Conservation (phyloP, 1,284 basidiomycete species). For the Entoloma clypeatum region DNA sequence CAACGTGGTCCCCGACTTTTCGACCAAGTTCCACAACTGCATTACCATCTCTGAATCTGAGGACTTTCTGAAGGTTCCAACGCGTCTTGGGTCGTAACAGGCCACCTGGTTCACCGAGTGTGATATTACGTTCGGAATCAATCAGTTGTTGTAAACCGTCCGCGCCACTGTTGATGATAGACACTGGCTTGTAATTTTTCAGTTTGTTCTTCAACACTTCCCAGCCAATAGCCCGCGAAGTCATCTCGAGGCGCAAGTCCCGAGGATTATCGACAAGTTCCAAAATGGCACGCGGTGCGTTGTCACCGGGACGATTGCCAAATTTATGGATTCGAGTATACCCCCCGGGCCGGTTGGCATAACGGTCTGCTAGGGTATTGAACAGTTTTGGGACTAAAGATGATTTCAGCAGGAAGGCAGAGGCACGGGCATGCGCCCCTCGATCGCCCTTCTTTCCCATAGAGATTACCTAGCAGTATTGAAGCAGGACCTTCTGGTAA, state of each 20-base stretch:
- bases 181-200: conserved; percentile 38
- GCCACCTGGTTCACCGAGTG: conserved; percentile 33
- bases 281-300: conserved; percentile 89
- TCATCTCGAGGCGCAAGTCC: conserved; percentile 85
- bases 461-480: conserved; percentile 69
- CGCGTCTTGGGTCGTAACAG: conserved; percentile 57
- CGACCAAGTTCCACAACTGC: conserved; percentile 40
- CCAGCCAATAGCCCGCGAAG: conserved; percentile 79
- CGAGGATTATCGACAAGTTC: conserved; percentile 93
- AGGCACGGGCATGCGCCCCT: conserved; percentile 60
- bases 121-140: conserved; percentile 41
- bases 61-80: conserved; percentile 67
- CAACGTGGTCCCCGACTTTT: conserved; percentile 48
- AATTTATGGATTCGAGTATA: conserved; percentile 94
- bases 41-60: conserved; percentile 49
- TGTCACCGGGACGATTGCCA: conserved; percentile 87
- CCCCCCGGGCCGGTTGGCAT: conserved; percentile 82
- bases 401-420: conserved; percentile 73
- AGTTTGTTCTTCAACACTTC: conserved; percentile 63
- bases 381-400: conserved; percentile 80
- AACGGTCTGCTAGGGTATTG: conserved; percentile 76
- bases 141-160: conserved; percentile 45
- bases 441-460: conserved; percentile 80
- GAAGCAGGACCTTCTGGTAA: conserved; percentile 12
- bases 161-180: conserved; percentile 49